Evolutionary conservation across 2,329 filamentous ascomycete species (phyloP).

Genomic region (Paecilomyces variotii): DNA sequence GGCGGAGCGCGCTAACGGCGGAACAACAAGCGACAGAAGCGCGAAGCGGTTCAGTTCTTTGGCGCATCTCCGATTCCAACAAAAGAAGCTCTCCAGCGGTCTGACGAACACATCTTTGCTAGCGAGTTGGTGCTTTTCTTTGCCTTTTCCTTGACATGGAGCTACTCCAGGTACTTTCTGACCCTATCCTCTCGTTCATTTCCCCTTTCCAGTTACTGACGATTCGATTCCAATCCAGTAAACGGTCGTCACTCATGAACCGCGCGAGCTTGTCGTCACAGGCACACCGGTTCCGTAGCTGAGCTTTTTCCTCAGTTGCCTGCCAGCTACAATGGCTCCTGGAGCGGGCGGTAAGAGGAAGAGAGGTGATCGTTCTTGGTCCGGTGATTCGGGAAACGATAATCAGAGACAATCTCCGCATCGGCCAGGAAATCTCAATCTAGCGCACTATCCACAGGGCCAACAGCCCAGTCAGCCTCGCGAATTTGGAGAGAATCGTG

Average conservation of each 20-base stretch:
- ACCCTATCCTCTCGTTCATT: not conserved
- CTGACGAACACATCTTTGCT: not conserved
- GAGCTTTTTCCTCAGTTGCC: slow-evolving; percentile 15
- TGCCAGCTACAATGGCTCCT: slow-evolving; percentile 41
- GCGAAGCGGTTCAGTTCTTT: not conserved
- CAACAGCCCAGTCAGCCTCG: slow-evolving; percentile 26
- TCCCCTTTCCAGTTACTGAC: not conserved
- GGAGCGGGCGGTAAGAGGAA: slow-evolving; percentile 48
- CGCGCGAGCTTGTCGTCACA: slow-evolving; percentile 17
- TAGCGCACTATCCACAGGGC: slow-evolving; percentile 45
- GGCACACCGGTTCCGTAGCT: slow-evolving; percentile 18
- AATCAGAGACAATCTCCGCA: slow-evolving; percentile 38
- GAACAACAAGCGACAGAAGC: not conserved
- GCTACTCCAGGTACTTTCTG: not conserved
- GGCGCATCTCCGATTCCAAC: slow-evolving; percentile 1
- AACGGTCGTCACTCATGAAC: slow-evolving; percentile 18
- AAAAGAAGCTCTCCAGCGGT: not conserved
- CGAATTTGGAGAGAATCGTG: slow-evolving; percentile 31
- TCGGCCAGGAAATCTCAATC: slow-evolving; percentile 39
- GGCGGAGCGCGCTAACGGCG: not conserved
- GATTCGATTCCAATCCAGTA: slow-evolving; percentile 1
- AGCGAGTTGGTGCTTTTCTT: not conserved
- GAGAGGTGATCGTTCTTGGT: slow-evolving; percentile 38
- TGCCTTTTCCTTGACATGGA: not conserved
- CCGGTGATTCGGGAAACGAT: slow-evolving; percentile 35